These are phyloP conservation scores for Blastosporella zonata DNA, from an alignment of 1,284 basidiomycete species.

Conservation along the genomic window DNA sequence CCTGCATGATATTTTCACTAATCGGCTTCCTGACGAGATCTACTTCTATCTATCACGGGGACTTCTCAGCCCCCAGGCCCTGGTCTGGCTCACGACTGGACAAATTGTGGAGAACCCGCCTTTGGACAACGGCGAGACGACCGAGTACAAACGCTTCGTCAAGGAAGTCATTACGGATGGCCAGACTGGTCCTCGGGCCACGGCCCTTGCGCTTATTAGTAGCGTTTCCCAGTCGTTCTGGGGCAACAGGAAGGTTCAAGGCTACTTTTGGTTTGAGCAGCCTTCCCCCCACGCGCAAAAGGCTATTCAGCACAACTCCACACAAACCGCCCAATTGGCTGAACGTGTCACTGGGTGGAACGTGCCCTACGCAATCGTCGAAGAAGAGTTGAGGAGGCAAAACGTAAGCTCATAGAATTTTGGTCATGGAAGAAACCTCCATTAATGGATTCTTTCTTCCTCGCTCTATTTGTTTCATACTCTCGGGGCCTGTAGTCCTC, in stretches of 20 bases:
- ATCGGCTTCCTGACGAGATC: conserved; percentile 93
- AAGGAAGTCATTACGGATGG: conserved; percentile 95
- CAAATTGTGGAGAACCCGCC: conserved; percentile 87
- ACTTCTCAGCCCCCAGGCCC: conserved; percentile 80
- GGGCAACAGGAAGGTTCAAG: conserved; percentile 70
- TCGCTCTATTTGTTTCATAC: conserved; percentile 9
- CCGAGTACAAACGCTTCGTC: conserved; percentile 91
- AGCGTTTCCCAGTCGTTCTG: conserved; percentile 78
- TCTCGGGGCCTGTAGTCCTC: conserved; percentile 32
- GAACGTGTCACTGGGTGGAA: conserved; percentile 93
- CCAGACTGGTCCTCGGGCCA: conserved; percentile 88
- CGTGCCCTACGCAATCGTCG: conserved; percentile 83
- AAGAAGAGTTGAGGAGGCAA: conserved; percentile 94
- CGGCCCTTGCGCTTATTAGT: conserved; percentile 82
- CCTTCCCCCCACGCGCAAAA: conserved; percentile 49
- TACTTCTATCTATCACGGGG: conserved; percentile 96
- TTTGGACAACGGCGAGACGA: conserved; percentile 92
- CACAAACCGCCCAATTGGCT: conserved; percentile 81
- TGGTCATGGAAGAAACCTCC: conserved; percentile 22
- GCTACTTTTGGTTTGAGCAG: conserved; percentile 77
- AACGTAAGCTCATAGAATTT: conserved; percentile 64
- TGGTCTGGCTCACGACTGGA: conserved; percentile 88
- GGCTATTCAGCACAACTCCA: conserved; percentile 69
- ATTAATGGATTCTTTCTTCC: conserved; percentile 18
- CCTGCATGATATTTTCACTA: conserved; percentile 93